Conservation (phyloP, 352 stramenopile genomes). For the Globisporangium splendens region DNA sequence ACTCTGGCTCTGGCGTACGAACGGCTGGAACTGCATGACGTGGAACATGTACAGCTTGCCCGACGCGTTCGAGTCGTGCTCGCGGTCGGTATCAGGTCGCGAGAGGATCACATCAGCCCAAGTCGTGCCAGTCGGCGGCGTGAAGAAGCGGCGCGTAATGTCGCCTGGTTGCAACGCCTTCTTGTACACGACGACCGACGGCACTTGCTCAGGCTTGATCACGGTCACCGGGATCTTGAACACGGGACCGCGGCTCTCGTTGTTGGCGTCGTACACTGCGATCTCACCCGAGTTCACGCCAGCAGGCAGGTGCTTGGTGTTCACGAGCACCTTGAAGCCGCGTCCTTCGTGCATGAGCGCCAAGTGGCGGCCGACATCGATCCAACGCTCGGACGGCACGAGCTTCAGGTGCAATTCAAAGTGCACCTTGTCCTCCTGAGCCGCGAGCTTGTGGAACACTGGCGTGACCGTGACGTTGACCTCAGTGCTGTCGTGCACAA, state of each 20-base stretch:
- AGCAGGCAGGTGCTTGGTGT: constrained; percentile 73
- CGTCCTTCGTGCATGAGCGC: constrained; percentile 85
- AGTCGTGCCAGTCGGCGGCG: constrained; percentile 67
- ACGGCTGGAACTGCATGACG: constrained; percentile 86
- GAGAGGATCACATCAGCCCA: constrained; percentile 87
- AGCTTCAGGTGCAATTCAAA: constrained; percentile 90
- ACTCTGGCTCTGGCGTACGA: constrained; percentile 75
- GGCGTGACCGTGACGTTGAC: constrained; percentile 87
- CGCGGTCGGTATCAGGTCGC: constrained; percentile 34
- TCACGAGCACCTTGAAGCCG: constrained; percentile 88
- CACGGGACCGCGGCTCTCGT: constrained; percentile 59
- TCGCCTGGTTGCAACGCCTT: constrained; percentile 51
- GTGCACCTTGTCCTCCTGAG: constrained; percentile 77
- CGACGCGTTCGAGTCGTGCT: constrained; percentile 60
- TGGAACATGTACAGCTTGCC: constrained; percentile 86
- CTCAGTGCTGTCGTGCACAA: constrained; percentile 65
- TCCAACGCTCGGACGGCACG: constrained; percentile 78
- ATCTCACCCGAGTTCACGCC: constrained; percentile 89
- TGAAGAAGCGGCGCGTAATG: constrained; percentile 82
- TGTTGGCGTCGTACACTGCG: constrained; percentile 66
- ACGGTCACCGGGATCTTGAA: constrained; percentile 92
- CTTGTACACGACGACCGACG: constrained; percentile 37
- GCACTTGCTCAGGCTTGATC: constrained; percentile 69
- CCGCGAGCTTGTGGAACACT: constrained; percentile 81
- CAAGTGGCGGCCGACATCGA: constrained; percentile 81